phyloP scores from a whole-genome alignment of 495 filamentous ascomycete genomes.

The Aspergillus asperescens region DNA sequence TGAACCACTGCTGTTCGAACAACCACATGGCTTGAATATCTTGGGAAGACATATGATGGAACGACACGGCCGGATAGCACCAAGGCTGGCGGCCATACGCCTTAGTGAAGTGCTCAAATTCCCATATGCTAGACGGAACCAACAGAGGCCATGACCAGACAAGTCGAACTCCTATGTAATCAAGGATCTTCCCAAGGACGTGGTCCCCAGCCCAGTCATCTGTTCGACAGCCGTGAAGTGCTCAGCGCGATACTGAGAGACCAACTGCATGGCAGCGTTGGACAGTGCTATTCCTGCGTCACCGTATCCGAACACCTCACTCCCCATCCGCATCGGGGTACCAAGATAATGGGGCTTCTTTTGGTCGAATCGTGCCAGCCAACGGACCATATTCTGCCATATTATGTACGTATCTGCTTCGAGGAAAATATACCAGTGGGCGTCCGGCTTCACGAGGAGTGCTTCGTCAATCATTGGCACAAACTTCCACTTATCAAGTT shows the following conservation, averaged over 20 bases:
- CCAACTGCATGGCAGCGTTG: slow-evolving; percentile 41
- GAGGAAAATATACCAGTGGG: slow-evolving; percentile 58
- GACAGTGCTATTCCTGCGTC: slow-evolving; percentile 57
- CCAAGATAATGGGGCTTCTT: slow-evolving; percentile 48
- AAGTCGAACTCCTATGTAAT: slow-evolving; percentile 37
- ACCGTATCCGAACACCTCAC: slow-evolving; percentile 51
- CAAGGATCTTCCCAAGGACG: slow-evolving; percentile 44
- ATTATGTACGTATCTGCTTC: slow-evolving; percentile 58
- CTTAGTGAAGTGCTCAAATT: slow-evolving; percentile 40
- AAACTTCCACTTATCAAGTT: slow-evolving; percentile 49
- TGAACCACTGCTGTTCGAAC: slow-evolving; percentile 46
- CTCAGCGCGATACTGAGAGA: slow-evolving; percentile 28
- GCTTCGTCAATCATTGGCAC: slow-evolving; percentile 41
- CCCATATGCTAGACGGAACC: slow-evolving; percentile 26
- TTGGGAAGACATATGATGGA: slow-evolving; percentile 41
- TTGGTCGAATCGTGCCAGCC: slow-evolving; percentile 41
- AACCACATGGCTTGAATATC: slow-evolving; percentile 41
- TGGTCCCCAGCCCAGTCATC: slow-evolving; percentile 47
- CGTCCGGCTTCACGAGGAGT: slow-evolving; percentile 34
- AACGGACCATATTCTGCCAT: slow-evolving; percentile 50
- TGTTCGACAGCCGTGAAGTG: slow-evolving; percentile 31
- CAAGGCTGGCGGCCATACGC: slow-evolving; percentile 39
- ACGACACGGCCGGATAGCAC: slow-evolving; percentile 47
- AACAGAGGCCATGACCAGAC: slow-evolving; percentile 40
- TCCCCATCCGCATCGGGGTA: slow-evolving; percentile 40